phyloP scores from a whole-genome alignment of 805 yeast species.

The Pichia occidentalis region DNA sequence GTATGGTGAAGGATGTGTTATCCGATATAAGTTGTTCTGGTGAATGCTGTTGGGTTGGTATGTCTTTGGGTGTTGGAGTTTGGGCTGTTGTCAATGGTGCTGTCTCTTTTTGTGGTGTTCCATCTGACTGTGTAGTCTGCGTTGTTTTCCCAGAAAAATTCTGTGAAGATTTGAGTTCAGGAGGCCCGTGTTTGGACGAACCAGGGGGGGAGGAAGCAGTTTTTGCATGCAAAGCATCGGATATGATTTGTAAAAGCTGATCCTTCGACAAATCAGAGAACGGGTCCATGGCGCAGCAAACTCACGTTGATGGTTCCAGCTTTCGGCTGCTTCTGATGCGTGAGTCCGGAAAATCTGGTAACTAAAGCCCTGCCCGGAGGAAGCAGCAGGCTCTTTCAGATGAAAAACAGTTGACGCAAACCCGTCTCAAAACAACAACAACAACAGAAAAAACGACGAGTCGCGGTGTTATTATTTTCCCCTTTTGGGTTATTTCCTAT shows the following conservation, averaged over 20 bases:
- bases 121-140: background rate
- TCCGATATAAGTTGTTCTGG: background rate
- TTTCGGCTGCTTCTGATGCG: no score
- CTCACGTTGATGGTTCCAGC: no score
- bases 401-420: no score
- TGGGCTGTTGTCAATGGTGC: background rate
- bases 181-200: no score
- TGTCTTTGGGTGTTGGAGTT: background rate
- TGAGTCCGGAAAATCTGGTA: no score
- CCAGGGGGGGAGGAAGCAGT: no score
- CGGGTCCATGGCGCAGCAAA: conserved; percentile 2
- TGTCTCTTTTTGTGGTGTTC: background rate
- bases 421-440: background rate
- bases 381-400: no score
- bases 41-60: background rate
- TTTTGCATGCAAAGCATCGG: background rate
- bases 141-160: no score
- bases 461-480: conserved; percentile 14
- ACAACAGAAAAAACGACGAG: conserved; percentile 3
- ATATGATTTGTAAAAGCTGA: conserved; percentile 2
- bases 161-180: no score
- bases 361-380: no score
- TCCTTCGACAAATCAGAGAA: conserved; percentile 4
- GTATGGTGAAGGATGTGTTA: conserved; percentile 6
- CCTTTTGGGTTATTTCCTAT: conserved; percentile 10